These are phyloP conservation scores for Alternaria rosae DNA, from an alignment of 2,329 filamentous ascomycete species.

Conservation along the genomic window DNA sequence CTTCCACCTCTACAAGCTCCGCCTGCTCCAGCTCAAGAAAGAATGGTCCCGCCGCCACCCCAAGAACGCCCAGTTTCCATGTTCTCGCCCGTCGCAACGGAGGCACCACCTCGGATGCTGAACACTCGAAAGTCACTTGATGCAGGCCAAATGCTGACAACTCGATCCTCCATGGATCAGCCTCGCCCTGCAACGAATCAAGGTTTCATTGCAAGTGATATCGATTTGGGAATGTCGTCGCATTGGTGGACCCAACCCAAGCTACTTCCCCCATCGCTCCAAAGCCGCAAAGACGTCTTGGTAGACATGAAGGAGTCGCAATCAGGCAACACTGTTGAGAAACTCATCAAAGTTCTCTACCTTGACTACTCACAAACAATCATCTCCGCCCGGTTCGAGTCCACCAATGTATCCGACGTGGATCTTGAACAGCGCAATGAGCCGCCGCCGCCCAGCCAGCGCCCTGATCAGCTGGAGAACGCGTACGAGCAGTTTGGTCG, in stretches of 20 bases:
- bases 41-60: slow-evolving; percentile 51
- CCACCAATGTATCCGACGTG: slow-evolving; percentile 74
- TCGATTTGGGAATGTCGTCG: slow-evolving; percentile 77
- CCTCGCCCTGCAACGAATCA: slow-evolving; percentile 73
- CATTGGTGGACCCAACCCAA: slow-evolving; percentile 90
- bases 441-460: slow-evolving; percentile 77
- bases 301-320: slow-evolving; percentile 82
- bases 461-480: slow-evolving; percentile 91
- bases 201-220: slow-evolving; percentile 85
- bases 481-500: slow-evolving; percentile 83
- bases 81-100: slow-evolving; percentile 47
- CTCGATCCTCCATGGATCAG: slow-evolving; percentile 76
- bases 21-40: slow-evolving; percentile 44
- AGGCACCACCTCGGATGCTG: slow-evolving; percentile 55
- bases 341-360: slow-evolving; percentile 87
- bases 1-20: slow-evolving; percentile 52
- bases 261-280: slow-evolving; percentile 79
- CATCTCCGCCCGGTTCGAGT: slow-evolving; percentile 80
- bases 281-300: slow-evolving; percentile 82
- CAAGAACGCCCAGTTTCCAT: slow-evolving; percentile 27
- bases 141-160: slow-evolving; percentile 60
- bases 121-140: slow-evolving; percentile 69
- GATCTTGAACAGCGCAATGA: slow-evolving; percentile 87
- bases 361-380: slow-evolving; percentile 96
- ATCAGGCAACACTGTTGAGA: slow-evolving; percentile 76